Percentiles rank a stretch among this genome's conserved stretches.
These are phyloP conservation scores for Wickerhamiella australiensis DNA, from an alignment of 805 yeast genomes.

Conservation along the genomic window DNA sequence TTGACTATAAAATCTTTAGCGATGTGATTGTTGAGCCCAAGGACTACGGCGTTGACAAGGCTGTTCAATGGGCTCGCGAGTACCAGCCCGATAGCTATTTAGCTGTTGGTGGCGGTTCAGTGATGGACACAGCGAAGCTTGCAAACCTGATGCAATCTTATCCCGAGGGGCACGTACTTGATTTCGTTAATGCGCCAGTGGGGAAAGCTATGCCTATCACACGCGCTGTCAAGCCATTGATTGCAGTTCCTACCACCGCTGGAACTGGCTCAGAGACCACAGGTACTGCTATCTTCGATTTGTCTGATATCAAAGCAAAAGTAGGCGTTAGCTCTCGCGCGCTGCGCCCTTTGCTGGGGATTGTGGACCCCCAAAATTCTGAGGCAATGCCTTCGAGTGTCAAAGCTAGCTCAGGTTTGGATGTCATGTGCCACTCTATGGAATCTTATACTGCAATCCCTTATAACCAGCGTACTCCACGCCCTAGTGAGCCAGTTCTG, in stretches of 20 bases:
- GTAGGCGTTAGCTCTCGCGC: conserved; percentile 36
- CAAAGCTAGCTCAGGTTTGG: conserved; percentile 35
- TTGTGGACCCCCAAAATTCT: conserved; percentile 35
- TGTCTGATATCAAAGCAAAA: conserved; percentile 31
- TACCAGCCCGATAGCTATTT: conserved; percentile 31
- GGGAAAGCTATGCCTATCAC: conserved; percentile 31
- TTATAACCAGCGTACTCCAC: conserved; percentile 30
- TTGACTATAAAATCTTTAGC: conserved; percentile 28
- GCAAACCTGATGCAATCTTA: conserved; percentile 34
- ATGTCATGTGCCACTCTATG: conserved; percentile 35
- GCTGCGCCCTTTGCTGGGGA: conserved; percentile 34
- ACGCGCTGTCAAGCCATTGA: conserved; percentile 29
- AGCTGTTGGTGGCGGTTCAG: conserved; percentile 39
- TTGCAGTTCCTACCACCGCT: conserved; percentile 37
- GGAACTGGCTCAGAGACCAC: conserved; percentile 40
- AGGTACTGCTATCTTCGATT: conserved; percentile 36
- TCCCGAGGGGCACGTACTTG: conserved; percentile 32
- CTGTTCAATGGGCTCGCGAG: conserved; percentile 30
- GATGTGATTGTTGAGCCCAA: conserved; percentile 33
- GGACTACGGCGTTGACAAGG: conserved; percentile 27
- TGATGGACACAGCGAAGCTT: conserved; percentile 37
- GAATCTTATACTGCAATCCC: conserved; percentile 39
- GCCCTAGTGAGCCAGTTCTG: conserved; percentile 29
- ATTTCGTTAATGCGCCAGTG: conserved; percentile 35
- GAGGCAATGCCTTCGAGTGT: conserved; percentile 33